Evolutionary conservation across 495 filamentous ascomycete genomes (phyloP).

Genomic region (Aspergillus indologenus): DNA sequence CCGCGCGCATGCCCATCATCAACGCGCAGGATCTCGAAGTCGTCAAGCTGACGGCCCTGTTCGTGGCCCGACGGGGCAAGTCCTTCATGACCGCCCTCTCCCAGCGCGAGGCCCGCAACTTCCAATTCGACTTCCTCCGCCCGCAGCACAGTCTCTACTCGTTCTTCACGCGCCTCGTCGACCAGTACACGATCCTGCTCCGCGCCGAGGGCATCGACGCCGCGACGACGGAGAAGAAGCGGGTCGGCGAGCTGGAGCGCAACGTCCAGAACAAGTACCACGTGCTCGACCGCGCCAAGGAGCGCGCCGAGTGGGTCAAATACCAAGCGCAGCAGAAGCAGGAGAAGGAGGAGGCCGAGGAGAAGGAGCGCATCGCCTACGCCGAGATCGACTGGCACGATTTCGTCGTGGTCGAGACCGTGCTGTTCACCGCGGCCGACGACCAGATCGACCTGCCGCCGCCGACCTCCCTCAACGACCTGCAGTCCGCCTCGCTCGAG

Average conservation of each 20-base stretch:
- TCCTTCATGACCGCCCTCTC: slow-evolving; percentile 84
- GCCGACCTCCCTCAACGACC: slow-evolving; percentile 81
- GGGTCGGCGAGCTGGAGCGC: slow-evolving; percentile 69
- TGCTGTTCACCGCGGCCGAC: slow-evolving; percentile 87
- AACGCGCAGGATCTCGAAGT: slow-evolving; percentile 93
- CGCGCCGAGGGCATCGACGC: slow-evolving; percentile 62
- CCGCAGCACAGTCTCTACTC: slow-evolving; percentile 94
- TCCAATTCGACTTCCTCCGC: slow-evolving; percentile 94
- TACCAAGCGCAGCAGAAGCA: slow-evolving; percentile 81
- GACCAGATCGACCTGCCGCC: slow-evolving; percentile 83
- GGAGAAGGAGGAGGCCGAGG: slow-evolving; percentile 83
- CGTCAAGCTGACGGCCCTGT: slow-evolving; percentile 82
- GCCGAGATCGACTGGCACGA: slow-evolving; percentile 97
- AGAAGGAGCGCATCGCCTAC: slow-evolving; percentile 80
- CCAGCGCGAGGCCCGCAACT: slow-evolving; percentile 86
- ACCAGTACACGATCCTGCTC: slow-evolving; percentile 88
- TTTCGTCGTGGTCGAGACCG: slow-evolving; percentile 93
- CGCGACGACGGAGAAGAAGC: slow-evolving; percentile 64
- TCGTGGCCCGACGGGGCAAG: slow-evolving; percentile 86
- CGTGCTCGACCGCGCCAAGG: slow-evolving; percentile 73
- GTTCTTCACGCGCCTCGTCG: slow-evolving; percentile 86
- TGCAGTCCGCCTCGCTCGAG: slow-evolving; percentile 90
- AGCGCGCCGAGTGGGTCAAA: slow-evolving; percentile 82
- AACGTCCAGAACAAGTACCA: slow-evolving; percentile 77
- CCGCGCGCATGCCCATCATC: slow-evolving; percentile 95